Percentiles rank a stretch among this genome's conserved stretches.
phyloP scores from a whole-genome alignment of 345 rosid genomes.

The Raphanus raphanistrum region DNA sequence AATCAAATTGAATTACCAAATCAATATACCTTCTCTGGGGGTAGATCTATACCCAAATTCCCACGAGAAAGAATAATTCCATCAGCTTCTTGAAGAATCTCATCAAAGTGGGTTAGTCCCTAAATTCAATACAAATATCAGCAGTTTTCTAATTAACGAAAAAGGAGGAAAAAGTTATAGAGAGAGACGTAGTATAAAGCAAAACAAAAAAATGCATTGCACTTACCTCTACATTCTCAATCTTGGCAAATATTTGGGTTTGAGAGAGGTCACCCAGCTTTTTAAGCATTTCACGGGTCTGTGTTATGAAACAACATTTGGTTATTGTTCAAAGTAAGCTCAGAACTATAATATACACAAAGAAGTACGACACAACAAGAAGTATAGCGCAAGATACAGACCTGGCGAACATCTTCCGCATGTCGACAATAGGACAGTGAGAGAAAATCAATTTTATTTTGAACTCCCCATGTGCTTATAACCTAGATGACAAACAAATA shows the following conservation, averaged over 20 bases:
- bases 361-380: background rate
- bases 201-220: background rate
- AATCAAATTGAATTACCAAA: background rate
- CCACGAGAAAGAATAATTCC: conserved; percentile 99
- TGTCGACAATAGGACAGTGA: conserved; percentile 89
- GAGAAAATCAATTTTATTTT: conserved; percentile 91
- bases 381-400: conserved; percentile 19
- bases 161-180: background rate
- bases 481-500: conserved; percentile 50
- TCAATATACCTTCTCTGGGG: conserved; percentile 63
- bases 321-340: background rate
- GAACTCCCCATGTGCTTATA: conserved; percentile 89
- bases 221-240: conserved; percentile 86
- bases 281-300: conserved; percentile 89
- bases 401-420: conserved; percentile 97
- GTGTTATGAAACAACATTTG: conserved; percentile 25
- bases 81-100: conserved; percentile 97
- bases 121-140: conserved; percentile 24
- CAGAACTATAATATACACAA: too few relatives aligned
- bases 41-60: conserved; percentile 95
- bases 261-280: conserved; percentile 81
- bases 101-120: conserved; percentile 97
- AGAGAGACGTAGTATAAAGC: background rate
- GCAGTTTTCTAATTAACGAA: background rate
- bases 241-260: conserved; percentile 94